phyloP scores from a whole-genome alignment of 1,284 basidiomycete genomes.

The Microbotryum scabiosae region DNA sequence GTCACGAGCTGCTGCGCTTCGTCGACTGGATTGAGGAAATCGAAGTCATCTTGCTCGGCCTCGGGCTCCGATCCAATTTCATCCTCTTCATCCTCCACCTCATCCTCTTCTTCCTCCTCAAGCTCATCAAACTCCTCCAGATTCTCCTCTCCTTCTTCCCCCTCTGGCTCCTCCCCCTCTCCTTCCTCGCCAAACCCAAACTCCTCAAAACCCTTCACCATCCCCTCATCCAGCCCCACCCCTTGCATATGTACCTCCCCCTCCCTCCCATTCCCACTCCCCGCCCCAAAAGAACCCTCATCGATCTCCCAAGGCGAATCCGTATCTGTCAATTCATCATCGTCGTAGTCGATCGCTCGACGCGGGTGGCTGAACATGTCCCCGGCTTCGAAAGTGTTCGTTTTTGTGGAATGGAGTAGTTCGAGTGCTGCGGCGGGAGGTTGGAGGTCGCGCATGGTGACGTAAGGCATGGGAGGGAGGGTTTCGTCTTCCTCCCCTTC shows the following conservation, averaged over 20 bases:
- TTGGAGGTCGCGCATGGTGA: no score
- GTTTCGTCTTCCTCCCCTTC: no score
- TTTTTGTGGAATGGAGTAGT: no score
- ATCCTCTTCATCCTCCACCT: background rate
- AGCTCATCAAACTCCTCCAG: background rate
- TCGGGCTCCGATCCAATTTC: background rate
- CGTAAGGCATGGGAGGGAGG: no score
- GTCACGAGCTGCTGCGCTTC: background rate
- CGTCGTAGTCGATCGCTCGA: slow-evolving; percentile 3
- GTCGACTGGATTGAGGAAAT: background rate
- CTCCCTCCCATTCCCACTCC: no score
- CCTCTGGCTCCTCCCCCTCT: background rate
- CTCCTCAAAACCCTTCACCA: no score
- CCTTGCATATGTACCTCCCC: no score
- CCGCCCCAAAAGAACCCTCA: slow-evolving; percentile 1
- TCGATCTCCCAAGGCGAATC: slow-evolving; percentile 8
- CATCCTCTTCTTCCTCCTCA: background rate
- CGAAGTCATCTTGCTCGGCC: background rate
- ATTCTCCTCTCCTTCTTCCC: background rate
- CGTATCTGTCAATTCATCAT: slow-evolving; percentile 21
- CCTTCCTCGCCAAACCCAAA: no score
- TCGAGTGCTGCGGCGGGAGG: background rate
- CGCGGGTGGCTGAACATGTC: no score
- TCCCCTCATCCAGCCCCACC: no score
- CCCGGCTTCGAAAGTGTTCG: no score